Percentiles rank a stretch among this genome's conserved stretches.
These are phyloP conservation scores for Flammula alnicola DNA, from an alignment of 1,284 basidiomycete species.

Conservation along the genomic window DNA sequence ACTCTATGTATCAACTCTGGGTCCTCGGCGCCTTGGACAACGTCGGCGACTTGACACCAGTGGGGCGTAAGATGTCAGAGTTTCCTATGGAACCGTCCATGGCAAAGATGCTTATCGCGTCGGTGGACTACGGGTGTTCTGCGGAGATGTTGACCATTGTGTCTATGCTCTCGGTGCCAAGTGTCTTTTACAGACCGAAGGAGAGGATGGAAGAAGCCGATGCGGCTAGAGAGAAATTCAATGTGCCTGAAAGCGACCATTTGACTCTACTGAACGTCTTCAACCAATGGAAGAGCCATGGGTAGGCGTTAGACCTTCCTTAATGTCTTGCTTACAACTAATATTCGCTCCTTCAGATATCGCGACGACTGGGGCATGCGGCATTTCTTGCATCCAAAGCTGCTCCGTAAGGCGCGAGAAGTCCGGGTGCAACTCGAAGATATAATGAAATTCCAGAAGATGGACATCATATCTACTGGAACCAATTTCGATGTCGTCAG, in stretches of 20 bases:
- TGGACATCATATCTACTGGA: slow-evolving; percentile 87
- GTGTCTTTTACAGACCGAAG: slow-evolving; percentile 95
- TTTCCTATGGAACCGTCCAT: slow-evolving; percentile 98
- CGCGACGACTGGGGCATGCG: slow-evolving; percentile 94
- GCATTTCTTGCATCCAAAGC: slow-evolving; percentile 96
- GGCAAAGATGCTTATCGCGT: slow-evolving; percentile 98
- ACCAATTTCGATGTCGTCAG: slow-evolving; percentile 96
- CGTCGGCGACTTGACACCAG: slow-evolving; percentile 91
- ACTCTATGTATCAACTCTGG: slow-evolving; percentile 99
- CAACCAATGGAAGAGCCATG: slow-evolving; percentile 96
- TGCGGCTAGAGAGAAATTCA: slow-evolving; percentile 96
- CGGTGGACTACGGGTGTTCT: slow-evolving; percentile 92
- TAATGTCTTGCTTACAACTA: slow-evolving; percentile 11
- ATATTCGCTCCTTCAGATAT: slow-evolving; percentile 53
- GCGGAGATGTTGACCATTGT: slow-evolving; percentile 98
- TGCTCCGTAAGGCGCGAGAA: slow-evolving; percentile 93
- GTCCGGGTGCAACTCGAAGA: slow-evolving; percentile 97
- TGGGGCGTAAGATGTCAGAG: slow-evolving; percentile 96
- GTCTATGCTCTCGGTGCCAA: slow-evolving; percentile 97
- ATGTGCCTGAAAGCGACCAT: slow-evolving; percentile 98
- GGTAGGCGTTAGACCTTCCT: slow-evolving; percentile 49
- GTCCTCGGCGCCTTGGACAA: slow-evolving; percentile 97
- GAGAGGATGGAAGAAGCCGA: slow-evolving; percentile 96
- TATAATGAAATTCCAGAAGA: slow-evolving; percentile 98
- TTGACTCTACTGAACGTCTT: slow-evolving; percentile 96